A percentile compares a stretch with the other conserved stretches of the same genome.
phyloP scores from a whole-genome alignment of 345 rosid genomes.

The Aquilaria yunnanensis region DNA sequence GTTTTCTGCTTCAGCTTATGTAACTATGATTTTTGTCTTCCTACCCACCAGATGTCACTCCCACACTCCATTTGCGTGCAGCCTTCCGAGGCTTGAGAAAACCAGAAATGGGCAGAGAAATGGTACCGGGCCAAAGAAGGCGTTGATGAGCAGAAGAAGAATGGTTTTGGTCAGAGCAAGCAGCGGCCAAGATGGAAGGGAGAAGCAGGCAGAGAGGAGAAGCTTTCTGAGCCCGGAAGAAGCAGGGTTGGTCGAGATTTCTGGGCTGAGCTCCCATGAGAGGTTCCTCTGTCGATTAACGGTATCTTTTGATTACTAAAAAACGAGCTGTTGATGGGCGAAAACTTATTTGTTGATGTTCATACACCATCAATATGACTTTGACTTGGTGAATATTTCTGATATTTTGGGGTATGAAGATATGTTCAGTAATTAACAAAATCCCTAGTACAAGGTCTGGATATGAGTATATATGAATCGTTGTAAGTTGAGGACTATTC shows the following conservation, averaged over 20 bases:
- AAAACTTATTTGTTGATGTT: too few relatives aligned
- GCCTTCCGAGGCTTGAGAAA: conserved; percentile 9
- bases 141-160: conserved; percentile 1
- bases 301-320: conserved; percentile 26
- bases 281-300: conserved; percentile 80
- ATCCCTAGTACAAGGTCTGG: too few relatives aligned
- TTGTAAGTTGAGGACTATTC: too few relatives aligned
- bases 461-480: too few relatives aligned
- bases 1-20: background rate
- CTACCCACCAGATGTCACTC: conserved; percentile 9
- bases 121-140: conserved; percentile 6
- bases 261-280: conserved; percentile 78
- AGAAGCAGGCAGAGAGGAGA: conserved; percentile 32
- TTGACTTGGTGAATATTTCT: too few relatives aligned
- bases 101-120: conserved; percentile 1
- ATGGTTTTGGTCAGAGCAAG: conserved; percentile 24
- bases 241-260: conserved; percentile 82
- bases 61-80: conserved; percentile 19
- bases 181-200: conserved; percentile 28
- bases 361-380: too few relatives aligned
- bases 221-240: conserved; percentile 73
- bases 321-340: too few relatives aligned
- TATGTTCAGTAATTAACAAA: too few relatives aligned
- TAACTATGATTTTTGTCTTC: conserved; percentile 23
- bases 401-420: too few relatives aligned